phyloP scores from a whole-genome alignment of 2,329 filamentous ascomycete species.

The Epichloe sibirici region DNA sequence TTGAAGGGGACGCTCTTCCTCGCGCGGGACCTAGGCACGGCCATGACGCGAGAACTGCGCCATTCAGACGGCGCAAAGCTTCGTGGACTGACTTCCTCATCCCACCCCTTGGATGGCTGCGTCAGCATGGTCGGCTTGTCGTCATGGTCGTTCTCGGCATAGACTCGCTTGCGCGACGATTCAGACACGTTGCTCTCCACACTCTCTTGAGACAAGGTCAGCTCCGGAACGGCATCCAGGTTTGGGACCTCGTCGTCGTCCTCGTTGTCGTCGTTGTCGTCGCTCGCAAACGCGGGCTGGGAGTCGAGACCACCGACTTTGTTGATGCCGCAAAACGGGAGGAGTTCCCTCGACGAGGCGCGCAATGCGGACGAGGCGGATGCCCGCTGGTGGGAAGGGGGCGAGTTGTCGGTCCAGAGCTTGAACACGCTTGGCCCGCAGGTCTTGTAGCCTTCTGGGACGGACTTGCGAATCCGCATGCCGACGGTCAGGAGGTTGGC shows the following conservation, averaged over 20 bases:
- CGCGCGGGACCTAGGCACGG: conserved; percentile 29
- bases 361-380: conserved; percentile 10
- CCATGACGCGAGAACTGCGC: conserved; percentile 33
- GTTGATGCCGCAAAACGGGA: conserved; percentile 71
- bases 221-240: conserved; percentile 30
- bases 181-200: conserved; percentile 23
- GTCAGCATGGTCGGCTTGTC: conserved; percentile 6
- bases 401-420: conserved; percentile 32
- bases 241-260: conserved; percentile 18
- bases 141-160: conserved; percentile 30
- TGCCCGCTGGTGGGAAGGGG: not conserved
- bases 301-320: conserved; percentile 57
- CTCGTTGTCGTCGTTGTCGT: conserved; percentile 15
- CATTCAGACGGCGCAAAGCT: conserved; percentile 25
- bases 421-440: conserved; percentile 35
- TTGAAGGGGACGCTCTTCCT: conserved; percentile 14
- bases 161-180: conserved; percentile 35
- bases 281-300: conserved; percentile 34
- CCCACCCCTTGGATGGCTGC: conserved; percentile 14
- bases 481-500: conserved; percentile 80
- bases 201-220: conserved; percentile 46
- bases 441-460: conserved; percentile 90
- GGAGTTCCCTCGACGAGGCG: conserved; percentile 44
- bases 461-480: conserved; percentile 87
- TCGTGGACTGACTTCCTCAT: conserved; percentile 28